phyloP scores from a whole-genome alignment of 169 alveolate genomes.

The Plasmodium gaboni region DNA sequence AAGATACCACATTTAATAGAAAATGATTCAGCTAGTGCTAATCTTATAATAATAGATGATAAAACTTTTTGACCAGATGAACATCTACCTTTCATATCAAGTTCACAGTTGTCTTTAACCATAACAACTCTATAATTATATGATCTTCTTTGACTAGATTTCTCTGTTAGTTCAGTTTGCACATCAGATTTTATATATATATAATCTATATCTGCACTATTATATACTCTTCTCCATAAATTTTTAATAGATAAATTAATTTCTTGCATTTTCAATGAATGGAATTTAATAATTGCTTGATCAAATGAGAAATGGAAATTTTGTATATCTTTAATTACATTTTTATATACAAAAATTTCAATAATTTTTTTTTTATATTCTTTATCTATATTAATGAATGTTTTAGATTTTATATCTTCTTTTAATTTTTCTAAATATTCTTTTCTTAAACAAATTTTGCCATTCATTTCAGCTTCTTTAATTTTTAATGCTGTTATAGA shows the following conservation, averaged over 20 bases:
- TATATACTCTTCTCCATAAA: conserved; percentile 96
- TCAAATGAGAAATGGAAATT: conserved; percentile 79
- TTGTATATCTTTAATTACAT: conserved; percentile 54
- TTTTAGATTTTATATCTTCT: conserved; percentile 75
- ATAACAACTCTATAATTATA: conserved; percentile 89
- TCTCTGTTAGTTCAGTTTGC: conserved; percentile 26
- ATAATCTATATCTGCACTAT: conserved; percentile 95
- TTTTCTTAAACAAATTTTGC: conserved; percentile 47
- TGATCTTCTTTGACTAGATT: conserved; percentile 77
- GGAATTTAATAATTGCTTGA: conserved; percentile 80
- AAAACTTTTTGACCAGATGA: conserved; percentile 98
- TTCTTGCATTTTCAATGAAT: conserved; percentile 93
- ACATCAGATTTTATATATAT: conserved; percentile 78
- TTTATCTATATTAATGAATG: conserved; percentile 48
- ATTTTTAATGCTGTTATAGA: conserved; percentile 36
- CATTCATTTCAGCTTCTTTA: conserved; percentile 77
- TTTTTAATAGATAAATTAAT: conserved; percentile 94
- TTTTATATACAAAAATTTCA: conserved; percentile 61
- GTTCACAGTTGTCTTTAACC: conserved; percentile 88
- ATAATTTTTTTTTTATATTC: conserved; percentile 68
- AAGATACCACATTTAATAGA: conserved; percentile 97
- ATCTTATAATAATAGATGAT: conserved; percentile 96
- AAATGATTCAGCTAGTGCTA: conserved; percentile 99
- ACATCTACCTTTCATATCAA: conserved; percentile 97
- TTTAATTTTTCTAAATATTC: conserved; percentile 72